These are phyloP conservation scores for Dactylellina drechsleri DNA, from an alignment of 2,329 filamentous ascomycete species.

Conservation along the genomic window DNA sequence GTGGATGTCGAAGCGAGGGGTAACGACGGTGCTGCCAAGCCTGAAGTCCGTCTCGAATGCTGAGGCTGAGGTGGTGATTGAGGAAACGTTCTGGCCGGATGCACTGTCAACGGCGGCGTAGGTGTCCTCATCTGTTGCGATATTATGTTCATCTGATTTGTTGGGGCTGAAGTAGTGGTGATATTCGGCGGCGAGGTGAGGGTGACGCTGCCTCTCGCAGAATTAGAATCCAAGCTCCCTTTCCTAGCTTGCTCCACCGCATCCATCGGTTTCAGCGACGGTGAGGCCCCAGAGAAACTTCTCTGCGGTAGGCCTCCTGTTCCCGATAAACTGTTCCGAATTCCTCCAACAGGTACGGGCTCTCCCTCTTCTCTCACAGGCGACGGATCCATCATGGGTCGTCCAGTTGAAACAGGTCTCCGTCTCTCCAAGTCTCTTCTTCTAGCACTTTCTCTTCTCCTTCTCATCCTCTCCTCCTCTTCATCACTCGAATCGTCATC, in stretches of 20 bases:
- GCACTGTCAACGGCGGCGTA: constrained; percentile 22
- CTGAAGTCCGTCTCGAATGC: constrained; percentile 30
- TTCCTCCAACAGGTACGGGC: neutral
- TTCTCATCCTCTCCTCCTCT: constrained; percentile 39
- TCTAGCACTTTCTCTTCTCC: constrained; percentile 41
- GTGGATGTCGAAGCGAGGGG: constrained; percentile 49
- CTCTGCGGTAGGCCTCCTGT: constrained; percentile 30
- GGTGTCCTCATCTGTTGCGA: constrained; percentile 19
- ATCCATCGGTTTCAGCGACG: constrained; percentile 51
- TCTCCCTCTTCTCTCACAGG: constrained; percentile 51
- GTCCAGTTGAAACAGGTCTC: constrained; percentile 40
- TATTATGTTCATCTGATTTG: no score
- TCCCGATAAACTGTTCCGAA: constrained; percentile 23
- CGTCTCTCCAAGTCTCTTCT: constrained; percentile 45
- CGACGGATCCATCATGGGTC: constrained; percentile 43
- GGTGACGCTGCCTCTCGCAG: constrained; percentile 29
- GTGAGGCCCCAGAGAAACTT: constrained; percentile 46
- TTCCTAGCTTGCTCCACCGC: constrained; percentile 51
- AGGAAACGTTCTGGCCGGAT: constrained; percentile 8
- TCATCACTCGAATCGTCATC: constrained; percentile 52
- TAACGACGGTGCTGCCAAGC: constrained; percentile 36
- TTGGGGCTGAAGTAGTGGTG: no score
- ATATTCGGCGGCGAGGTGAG: constrained; percentile 16
- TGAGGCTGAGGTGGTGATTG: constrained; percentile 2
- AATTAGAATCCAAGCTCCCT: constrained; percentile 50